Evolutionary conservation across 192 early-diverging fungal genomes (phyloP).

Genomic region (Linnemannia elongata): DNA sequence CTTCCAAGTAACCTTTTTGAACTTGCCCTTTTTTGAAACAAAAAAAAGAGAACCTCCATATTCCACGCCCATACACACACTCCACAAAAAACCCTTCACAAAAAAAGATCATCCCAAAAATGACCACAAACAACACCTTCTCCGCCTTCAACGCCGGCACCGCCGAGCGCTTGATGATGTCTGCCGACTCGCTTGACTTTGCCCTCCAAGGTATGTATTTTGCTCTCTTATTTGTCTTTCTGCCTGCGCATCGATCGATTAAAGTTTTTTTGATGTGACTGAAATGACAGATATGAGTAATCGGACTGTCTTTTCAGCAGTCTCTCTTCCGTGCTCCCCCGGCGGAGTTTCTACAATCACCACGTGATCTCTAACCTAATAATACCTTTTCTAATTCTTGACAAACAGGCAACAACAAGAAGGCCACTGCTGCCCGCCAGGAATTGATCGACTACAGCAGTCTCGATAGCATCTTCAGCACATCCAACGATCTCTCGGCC

Average conservation of each 20-base stretch:
- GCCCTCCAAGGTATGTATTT: constrained; percentile 44
- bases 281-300: constrained; percentile 49
- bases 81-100: background rate
- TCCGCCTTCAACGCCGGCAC: constrained; percentile 27
- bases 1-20: constrained; percentile 3
- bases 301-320: constrained; percentile 42
- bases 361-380: background rate
- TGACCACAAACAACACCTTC: constrained; percentile 41
- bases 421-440: constrained; percentile 8
- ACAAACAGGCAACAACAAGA: constrained; percentile 24
- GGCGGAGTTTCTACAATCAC: background rate
- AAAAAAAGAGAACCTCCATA: background rate
- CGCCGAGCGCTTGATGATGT: constrained; percentile 54
- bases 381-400: background rate
- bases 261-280: constrained; percentile 13
- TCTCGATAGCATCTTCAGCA: constrained; percentile 38
- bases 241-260: background rate
- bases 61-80: background rate
- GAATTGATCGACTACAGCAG: constrained; percentile 37
- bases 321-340: background rate
- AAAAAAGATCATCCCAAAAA: constrained; percentile 23
- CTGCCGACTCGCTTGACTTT: constrained; percentile 51
- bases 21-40: constrained; percentile 1
- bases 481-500: constrained; percentile 24
- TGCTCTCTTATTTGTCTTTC: background rate